A percentile compares a stretch with the other conserved stretches of the same genome.
Conservation (phyloP, 2,329 filamentous ascomycete genomes). For the Fusarium sacchari region DNA sequence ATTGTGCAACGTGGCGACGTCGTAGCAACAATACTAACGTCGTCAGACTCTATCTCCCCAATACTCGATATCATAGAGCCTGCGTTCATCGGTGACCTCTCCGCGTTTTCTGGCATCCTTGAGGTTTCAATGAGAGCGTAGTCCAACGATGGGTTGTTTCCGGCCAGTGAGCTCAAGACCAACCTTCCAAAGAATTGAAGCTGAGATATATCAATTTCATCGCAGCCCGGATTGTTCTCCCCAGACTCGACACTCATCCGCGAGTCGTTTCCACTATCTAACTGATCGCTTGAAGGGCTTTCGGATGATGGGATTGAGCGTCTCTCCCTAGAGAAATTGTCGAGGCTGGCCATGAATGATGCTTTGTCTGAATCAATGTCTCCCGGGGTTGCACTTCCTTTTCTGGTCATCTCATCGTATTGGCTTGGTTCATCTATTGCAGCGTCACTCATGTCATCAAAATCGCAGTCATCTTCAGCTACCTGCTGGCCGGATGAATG, state of each 20-base stretch:
- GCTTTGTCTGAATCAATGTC: neutral
- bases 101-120: rapidly evolving
- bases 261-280: rapidly evolving
- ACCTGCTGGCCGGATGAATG: neutral
- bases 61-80: rapidly evolving
- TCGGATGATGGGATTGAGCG: rapidly evolving
- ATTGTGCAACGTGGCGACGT: rapidly evolving
- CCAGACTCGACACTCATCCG: rapidly evolving
- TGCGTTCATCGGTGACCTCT: rapidly evolving
- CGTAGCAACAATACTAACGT: neutral
- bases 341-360: neutral
- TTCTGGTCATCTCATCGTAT: rapidly evolving
- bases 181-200: neutral
- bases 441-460: rapidly evolving
- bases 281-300: rapidly evolving
- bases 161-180: rapidly evolving
- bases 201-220: neutral
- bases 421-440: rapidly evolving
- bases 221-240: rapidly evolving
- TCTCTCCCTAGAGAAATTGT: rapidly evolving
- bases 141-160: rapidly evolving
- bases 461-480: neutral
- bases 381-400: rapidly evolving
- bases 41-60: neutral
- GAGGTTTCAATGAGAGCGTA: neutral